A percentile compares a stretch with the other conserved stretches of the same genome.
Conservation (phyloP, 495 filamentous ascomycete species). For the Physcia stellaris region DNA sequence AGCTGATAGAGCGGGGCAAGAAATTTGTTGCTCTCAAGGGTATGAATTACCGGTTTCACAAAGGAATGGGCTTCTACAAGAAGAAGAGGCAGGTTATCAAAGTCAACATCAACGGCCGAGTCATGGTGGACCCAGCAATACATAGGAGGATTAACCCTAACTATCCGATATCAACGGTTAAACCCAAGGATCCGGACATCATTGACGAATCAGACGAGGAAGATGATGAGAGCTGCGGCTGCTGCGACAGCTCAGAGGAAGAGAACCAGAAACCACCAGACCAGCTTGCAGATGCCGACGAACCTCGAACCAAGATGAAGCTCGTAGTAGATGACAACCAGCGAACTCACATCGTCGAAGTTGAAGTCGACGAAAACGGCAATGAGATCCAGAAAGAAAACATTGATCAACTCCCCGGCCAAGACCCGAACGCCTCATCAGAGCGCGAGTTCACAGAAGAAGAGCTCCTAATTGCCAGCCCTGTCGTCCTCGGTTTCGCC, state of each 20-base stretch:
- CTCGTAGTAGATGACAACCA: conserved; percentile 52
- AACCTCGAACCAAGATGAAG: conserved; percentile 49
- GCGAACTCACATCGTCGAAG: conserved; percentile 40
- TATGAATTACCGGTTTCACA: conserved; percentile 75
- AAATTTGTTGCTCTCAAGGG: conserved; percentile 69
- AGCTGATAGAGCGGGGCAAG: conserved; percentile 73
- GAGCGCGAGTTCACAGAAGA: conserved; percentile 61
- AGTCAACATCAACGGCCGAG: conserved; percentile 78
- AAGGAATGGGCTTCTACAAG: conserved; percentile 71
- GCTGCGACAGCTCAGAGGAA: conserved; percentile 34
- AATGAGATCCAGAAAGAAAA: conserved; percentile 53
- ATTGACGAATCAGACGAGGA: conserved; percentile 38
- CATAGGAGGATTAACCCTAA: conserved; percentile 83
- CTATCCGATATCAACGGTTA: conserved; percentile 68
- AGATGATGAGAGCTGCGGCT: conserved; percentile 19
- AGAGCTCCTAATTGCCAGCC: conserved; percentile 79
- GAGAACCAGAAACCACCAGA: conserved; percentile 23
- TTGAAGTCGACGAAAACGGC: conserved; percentile 47
- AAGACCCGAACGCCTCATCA: conserved; percentile 26
- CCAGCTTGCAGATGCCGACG: conserved; percentile 34
- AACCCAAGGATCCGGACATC: conserved; percentile 61
- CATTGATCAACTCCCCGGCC: conserved; percentile 35
- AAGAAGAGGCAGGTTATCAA: conserved; percentile 68
- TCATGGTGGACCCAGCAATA: conserved; percentile 84
- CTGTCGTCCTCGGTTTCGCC: conserved; percentile 83